phyloP scores from a whole-genome alignment of 208 protist species.

The Angomonas ambiguus region DNA sequence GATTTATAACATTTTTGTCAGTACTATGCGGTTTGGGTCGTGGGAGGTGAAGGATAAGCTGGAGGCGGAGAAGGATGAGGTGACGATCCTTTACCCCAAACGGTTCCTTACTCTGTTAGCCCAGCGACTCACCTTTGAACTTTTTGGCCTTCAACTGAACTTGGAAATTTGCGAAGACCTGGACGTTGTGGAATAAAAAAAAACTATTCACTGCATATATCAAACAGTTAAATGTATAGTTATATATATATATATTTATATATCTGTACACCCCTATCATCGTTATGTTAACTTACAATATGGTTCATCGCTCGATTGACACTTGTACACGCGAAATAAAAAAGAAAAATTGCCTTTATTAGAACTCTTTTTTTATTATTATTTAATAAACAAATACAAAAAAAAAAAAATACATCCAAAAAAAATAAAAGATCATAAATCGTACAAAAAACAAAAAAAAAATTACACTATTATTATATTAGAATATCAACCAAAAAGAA shows the following conservation, averaged over 20 bases:
- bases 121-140: conserved; percentile 43
- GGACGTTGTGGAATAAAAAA: conserved; percentile 26
- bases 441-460: no score
- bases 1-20: neutral
- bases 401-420: conserved; percentile 12
- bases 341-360: conserved; percentile 3
- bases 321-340: no score
- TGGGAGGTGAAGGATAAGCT: neutral
- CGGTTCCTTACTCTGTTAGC: conserved; percentile 66
- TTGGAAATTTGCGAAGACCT: conserved; percentile 79
- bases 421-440: neutral
- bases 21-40: neutral
- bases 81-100: conserved; percentile 43
- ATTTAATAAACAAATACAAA: neutral
- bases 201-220: conserved; percentile 5
- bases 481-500: no score
- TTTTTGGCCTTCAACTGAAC: conserved; percentile 56
- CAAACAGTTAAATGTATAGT: neutral
- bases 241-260: neutral
- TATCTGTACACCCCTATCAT: no score
- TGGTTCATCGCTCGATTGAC: no score
- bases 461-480: conserved; percentile 11
- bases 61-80: conserved; percentile 2
- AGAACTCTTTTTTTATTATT: conserved; percentile 5
- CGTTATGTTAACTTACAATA: no score